Base-by-base conservation (phyloP, 2,329 filamentous ascomycete genomes). In the Apiospora hydei region DNA sequence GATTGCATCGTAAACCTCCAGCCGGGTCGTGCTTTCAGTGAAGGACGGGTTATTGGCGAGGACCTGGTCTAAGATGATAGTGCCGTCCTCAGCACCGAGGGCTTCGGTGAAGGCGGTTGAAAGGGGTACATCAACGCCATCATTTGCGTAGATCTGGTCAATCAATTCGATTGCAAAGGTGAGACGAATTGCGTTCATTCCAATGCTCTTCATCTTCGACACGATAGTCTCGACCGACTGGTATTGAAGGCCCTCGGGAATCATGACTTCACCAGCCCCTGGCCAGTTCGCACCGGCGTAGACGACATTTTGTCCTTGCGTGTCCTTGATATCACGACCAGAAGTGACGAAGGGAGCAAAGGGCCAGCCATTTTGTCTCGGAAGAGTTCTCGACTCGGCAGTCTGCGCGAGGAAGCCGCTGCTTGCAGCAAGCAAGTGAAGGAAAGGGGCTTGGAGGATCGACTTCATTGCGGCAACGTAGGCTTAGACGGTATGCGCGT, bases 151-250 rank as follows among this genome's bases (percentile, higher is more conserved):
- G 71, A 88, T 88, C 76, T 89, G 84, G 74, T 92, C 90, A 67
- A 92, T 82, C 86, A 92, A 88, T 77, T 92, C 86, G 71, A 87
- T 92, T 2, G 90, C 89, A 70, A 87, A 92, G 0, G 89, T 91
- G 14, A 92, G 80, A 0, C 90, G 88, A 43, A 92, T 85, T 0
- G 88, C 86, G 75, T 92, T 92, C 84, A 92, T 88, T n/a, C 89
- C 89, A 1, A 91, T 76, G 71, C 84, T 84, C 75, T 89, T 90
- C 75, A 91, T 85, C 78, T 86, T 86, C 0, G 84, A 80, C 0
- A 91, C 86, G 41, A 92, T 89, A 3, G 80, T 81, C 47, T 84
- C 82, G 57, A 92, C 83, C 0, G 89, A 91, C 46, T 87, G 85
- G 78, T 90, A 90, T 77, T 92, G 90, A 0, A 92, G 84, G 3